Conservation (phyloP, 1,284 basidiomycete genomes). For the Amylostereum chailletii region DNA sequence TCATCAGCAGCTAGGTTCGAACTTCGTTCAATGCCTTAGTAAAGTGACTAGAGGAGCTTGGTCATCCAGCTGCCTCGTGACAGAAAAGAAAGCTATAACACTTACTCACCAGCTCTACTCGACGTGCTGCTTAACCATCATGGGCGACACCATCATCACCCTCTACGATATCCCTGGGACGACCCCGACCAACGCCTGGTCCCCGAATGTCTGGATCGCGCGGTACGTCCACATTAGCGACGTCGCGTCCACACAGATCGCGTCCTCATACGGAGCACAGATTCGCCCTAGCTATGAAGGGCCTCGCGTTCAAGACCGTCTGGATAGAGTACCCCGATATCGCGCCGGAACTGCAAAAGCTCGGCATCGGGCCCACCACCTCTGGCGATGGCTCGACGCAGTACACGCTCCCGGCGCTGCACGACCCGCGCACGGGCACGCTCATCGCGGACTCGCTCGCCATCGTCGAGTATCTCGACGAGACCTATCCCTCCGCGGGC, state of each 20-base stretch:
- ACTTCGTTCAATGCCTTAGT: too few species aligned
- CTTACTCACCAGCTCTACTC: too few species aligned
- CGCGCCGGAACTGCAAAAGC: conserved; percentile 17
- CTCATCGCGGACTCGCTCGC: conserved; percentile 21
- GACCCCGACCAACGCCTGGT: conserved; percentile 11
- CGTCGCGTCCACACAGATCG: not conserved
- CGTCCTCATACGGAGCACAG: conserved; percentile 11
- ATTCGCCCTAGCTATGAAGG: conserved; percentile 25
- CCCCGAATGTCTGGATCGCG: conserved; percentile 15
- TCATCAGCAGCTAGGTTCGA: too few species aligned
- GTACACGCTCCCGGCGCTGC: conserved; percentile 19
- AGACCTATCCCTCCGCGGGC: conserved; percentile 18
- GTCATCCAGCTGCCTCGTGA: too few species aligned
- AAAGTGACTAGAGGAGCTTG: too few species aligned
- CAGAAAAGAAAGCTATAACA: too few species aligned
- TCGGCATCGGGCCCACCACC: conserved; percentile 19
- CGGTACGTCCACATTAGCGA: conserved; percentile 11
- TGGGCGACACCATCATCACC: not conserved
- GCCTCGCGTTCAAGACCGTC: conserved; percentile 23
- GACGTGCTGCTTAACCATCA: too few species aligned
- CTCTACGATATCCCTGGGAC: conserved; percentile 17
- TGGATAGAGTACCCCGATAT: conserved; percentile 31
- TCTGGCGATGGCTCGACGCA: conserved; percentile 13
- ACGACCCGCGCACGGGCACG: conserved; percentile 16
- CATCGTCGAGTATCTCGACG: conserved; percentile 27